Percentiles rank a stretch among this genome's conserved stretches.
Evolutionary conservation across 78 protist genomes (phyloP).

Genomic region (Protostelium mycophagum): DNA sequence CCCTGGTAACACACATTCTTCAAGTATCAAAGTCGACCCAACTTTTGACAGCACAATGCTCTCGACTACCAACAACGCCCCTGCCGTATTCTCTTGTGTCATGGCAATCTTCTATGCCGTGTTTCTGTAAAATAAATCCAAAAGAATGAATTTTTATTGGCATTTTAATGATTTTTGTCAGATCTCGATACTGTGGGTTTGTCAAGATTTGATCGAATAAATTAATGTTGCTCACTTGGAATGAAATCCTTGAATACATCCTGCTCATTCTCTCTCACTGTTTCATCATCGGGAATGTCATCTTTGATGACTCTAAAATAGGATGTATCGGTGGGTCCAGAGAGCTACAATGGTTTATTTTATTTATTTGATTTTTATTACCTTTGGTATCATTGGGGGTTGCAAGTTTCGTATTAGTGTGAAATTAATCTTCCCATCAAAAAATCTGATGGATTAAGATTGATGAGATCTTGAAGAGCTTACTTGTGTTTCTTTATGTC

Average conservation of each 20-base stretch:
- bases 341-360: neutral
- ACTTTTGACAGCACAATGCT: no score
- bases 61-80: no score
- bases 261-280: neutral
- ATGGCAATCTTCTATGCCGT: no score
- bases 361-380: neutral
- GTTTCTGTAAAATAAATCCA: no score
- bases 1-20: no score
- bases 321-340: neutral
- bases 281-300: neutral
- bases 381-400: neutral
- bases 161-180: no score
- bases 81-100: no score
- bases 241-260: neutral
- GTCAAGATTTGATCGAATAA: no score
- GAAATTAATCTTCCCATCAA: neutral
- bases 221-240: neutral
- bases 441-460: neutral
- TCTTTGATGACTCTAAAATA: neutral
- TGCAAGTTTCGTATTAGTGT: neutral
- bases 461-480: neutral
- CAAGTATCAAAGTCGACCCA: no score
- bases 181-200: no score
- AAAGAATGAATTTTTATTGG: no score
- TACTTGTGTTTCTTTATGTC: conserved; percentile 41